phyloP scores from a whole-genome alignment of 148 eudicot species.

The Talinum fruticosum region DNA sequence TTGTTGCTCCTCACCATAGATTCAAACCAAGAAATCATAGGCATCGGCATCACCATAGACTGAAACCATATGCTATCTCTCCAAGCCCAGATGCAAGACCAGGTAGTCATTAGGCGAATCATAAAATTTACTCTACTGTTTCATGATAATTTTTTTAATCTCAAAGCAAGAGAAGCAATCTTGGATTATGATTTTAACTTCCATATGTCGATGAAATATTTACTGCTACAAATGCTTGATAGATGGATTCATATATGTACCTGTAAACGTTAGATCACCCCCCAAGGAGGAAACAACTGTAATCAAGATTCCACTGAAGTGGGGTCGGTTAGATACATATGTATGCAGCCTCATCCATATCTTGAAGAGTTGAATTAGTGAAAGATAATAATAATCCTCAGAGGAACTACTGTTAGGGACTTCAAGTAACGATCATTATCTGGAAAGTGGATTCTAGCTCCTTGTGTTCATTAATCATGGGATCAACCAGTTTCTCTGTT shows the following conservation, averaged over 20 bases:
- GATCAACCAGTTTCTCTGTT: neutral
- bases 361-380: neutral
- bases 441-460: neutral
- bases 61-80: conserved; percentile 36
- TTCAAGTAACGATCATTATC: neutral
- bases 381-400: neutral
- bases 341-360: neutral
- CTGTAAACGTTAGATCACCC: neutral
- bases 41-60: conserved; percentile 41
- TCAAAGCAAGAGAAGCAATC: neutral
- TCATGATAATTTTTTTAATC: neutral
- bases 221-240: neutral
- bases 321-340: neutral
- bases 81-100: conserved; percentile 55
- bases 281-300: neutral
- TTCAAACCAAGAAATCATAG: conserved; percentile 36
- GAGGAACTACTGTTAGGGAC: neutral
- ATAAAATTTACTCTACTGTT: neutral
- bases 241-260: neutral
- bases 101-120: conserved; percentile 38
- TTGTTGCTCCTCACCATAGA: conserved; percentile 42
- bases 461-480: neutral
- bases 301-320: neutral
- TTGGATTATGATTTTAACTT: neutral
- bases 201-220: neutral